Evolutionary conservation across 345 rosid species (phyloP).

Genomic region (Rhodomyrtus tomentosa): DNA sequence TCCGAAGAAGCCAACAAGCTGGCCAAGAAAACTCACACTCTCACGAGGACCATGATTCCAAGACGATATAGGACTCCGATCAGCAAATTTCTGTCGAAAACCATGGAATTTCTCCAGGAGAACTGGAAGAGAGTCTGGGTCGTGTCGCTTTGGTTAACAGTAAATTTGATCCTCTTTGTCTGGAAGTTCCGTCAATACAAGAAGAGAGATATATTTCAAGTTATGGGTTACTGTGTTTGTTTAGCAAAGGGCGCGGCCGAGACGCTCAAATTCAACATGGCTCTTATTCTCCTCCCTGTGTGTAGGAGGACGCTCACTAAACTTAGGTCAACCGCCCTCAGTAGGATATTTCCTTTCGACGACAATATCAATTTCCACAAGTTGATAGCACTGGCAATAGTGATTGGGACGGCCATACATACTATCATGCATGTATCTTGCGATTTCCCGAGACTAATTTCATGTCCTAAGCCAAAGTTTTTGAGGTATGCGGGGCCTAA

Average conservation of each 20-base stretch:
- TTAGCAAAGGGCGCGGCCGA: conserved; percentile 82
- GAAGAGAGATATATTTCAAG: conserved; percentile 26
- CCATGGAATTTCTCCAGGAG: conserved; percentile 37
- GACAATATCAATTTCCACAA: conserved; percentile 88
- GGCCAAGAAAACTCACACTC: conserved; percentile 18
- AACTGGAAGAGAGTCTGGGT: conserved; percentile 70
- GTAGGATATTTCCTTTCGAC: conserved; percentile 59
- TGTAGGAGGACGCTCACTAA: conserved; percentile 65
- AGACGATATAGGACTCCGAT: conserved; percentile 53
- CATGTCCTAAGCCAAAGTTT: conserved; percentile 35
- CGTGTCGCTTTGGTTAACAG: conserved; percentile 24
- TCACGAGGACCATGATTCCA: conserved; percentile 82
- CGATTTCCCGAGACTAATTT: conserved; percentile 41
- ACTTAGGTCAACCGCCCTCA: conserved; percentile 57
- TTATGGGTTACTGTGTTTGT: conserved; percentile 76
- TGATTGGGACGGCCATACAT: conserved; percentile 34
- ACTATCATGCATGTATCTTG: conserved; percentile 47
- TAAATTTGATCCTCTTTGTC: conserved; percentile 33
- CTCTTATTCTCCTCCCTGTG: conserved; percentile 72
- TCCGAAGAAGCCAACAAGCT: conserved; percentile 20
- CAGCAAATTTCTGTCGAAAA: conserved; percentile 28
- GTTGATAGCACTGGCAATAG: conserved; percentile 42
- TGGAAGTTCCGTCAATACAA: conserved; percentile 43
- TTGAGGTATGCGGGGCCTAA: conserved; percentile 27
- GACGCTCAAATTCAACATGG: conserved; percentile 85